Evolutionary conservation across 495 filamentous ascomycete species (phyloP).

Genomic region (Talaromyces thailandensis): DNA sequence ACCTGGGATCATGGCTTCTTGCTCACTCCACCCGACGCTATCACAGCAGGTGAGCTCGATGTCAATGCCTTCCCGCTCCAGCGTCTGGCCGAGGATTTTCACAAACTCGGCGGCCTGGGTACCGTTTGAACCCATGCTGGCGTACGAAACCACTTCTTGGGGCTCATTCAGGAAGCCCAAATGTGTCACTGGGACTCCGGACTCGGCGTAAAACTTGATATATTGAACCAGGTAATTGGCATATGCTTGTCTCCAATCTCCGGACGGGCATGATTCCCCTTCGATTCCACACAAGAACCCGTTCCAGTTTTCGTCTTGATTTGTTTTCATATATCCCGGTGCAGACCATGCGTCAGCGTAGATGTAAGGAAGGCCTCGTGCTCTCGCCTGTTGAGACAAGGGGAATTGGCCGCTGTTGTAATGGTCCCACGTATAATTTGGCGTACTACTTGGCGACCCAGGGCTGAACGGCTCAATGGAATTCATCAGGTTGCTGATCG

Average conservation of each 20-base stretch:
- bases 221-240: conserved; percentile 46
- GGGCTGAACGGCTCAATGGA: conserved; percentile 31
- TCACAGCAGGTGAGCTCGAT: conserved; percentile 43
- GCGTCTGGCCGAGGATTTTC: conserved; percentile 28
- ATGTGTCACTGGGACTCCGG: conserved; percentile 39
- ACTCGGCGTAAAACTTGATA: conserved; percentile 38
- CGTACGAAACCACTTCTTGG: conserved; percentile 18
- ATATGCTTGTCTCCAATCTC: conserved; percentile 48
- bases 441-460: conserved; percentile 18
- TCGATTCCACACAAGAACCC: conserved; percentile 41
- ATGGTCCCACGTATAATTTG: conserved; percentile 37
- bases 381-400: conserved; percentile 37
- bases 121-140: conserved; percentile 18
- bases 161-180: conserved; percentile 54
- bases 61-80: conserved; percentile 24
- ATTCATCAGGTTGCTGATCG: conserved; percentile 30
- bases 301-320: conserved; percentile 26
- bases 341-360: conserved; percentile 51
- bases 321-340: conserved; percentile 50
- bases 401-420: conserved; percentile 43
- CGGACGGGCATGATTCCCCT: conserved; percentile 30
- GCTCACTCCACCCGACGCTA: conserved; percentile 38
- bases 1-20: conserved; percentile 26
- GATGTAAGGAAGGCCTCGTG: conserved; percentile 31
- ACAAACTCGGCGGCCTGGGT: conserved; percentile 42